Evolutionary conservation across 306 rosid species (phyloP).

Genomic region (Vigna unguiculata): DNA sequence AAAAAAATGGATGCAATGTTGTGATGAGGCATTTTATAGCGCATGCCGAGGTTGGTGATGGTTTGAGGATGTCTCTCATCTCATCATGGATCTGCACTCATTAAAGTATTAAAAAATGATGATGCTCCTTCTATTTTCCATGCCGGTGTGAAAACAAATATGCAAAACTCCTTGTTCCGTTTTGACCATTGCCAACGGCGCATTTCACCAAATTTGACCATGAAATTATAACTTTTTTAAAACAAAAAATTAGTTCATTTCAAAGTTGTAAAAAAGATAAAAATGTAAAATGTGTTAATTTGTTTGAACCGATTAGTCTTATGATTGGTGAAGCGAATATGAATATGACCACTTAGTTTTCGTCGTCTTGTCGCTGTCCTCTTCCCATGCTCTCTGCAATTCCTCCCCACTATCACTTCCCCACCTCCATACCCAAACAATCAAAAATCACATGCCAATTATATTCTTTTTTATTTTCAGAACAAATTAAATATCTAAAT

Average conservation of each 20-base stretch:
- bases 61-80: slow-evolving; percentile 52
- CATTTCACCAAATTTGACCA: slow-evolving; percentile 18
- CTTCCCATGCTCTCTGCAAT: slow-evolving; percentile 7
- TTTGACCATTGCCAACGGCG: slow-evolving; percentile 62
- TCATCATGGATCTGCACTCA: slow-evolving; percentile 53
- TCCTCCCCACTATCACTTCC: slow-evolving; percentile 3
- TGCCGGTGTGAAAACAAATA: not conserved
- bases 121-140: slow-evolving; percentile 29
- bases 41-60: slow-evolving; percentile 64
- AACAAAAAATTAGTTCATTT: not conserved
- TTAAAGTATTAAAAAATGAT: slow-evolving; percentile 57
- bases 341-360: slow-evolving; percentile 11
- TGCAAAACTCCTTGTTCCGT: not conserved
- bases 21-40: slow-evolving; percentile 28
- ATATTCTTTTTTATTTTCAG: too few species aligned
- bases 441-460: too few species aligned
- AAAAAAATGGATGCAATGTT: not conserved
- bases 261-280: not conserved
- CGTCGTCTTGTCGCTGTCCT: slow-evolving; percentile 36
- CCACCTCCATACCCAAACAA: not conserved
- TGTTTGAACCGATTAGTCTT: slow-evolving; percentile 2
- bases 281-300: too few species aligned
- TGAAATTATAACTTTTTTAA: not conserved
- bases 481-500: too few species aligned
- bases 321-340: not conserved